Base-by-base conservation (phyloP, 2,329 filamentous ascomycete genomes). In the Aspergillus sp. region DNA sequence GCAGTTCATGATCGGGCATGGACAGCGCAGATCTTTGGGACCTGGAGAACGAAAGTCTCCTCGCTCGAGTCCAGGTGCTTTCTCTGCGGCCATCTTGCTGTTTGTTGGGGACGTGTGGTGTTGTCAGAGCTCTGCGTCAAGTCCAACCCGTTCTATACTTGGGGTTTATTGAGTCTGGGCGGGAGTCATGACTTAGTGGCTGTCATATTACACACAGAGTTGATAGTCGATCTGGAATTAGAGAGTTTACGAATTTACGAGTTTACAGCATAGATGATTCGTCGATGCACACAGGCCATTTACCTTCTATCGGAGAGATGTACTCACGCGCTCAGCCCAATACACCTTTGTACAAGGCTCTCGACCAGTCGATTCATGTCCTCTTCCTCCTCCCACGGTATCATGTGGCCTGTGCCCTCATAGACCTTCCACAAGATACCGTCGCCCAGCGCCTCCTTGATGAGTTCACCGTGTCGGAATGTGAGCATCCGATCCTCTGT, bases 401-500 rank as follows among this genome's bases (percentile, higher is more conserved):
- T 78, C 32, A 87, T 88, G 71, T 96, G 91, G 0, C 89, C 90
- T 70, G 85, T 81, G 0, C 82, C 88, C 57, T 90, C 84, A n/a
- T 86, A 77, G 31, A 81, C 82, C 54, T 77, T 79, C 3, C 82
- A 76, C 21, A 76, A 73, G 1, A 75, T 71, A 32, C 77, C 73
- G 40, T 77, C 84, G 1, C 89, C 88, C 59, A 96, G 64, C 42
- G 82, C 80, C 47, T 83, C 77, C 52, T 88, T 83, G 58, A 96
- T 71, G 69, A 87, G 82, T 64, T 83, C 74, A 0, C 84, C 90
- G 66, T 94, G 88, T 5, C 80, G 80, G 45, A 86, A 78, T 4
- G 81, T 83, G 60, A 96, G 87, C 88, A 96, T 91, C n/a, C 78
- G 77, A 71, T 96, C 91, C 9, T 72, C 72, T 0, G 81, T 86